Evolutionary conservation across 1,139 yeast genomes (phyloP).

Genomic region (Scheffersomyces illinoinensis): DNA sequence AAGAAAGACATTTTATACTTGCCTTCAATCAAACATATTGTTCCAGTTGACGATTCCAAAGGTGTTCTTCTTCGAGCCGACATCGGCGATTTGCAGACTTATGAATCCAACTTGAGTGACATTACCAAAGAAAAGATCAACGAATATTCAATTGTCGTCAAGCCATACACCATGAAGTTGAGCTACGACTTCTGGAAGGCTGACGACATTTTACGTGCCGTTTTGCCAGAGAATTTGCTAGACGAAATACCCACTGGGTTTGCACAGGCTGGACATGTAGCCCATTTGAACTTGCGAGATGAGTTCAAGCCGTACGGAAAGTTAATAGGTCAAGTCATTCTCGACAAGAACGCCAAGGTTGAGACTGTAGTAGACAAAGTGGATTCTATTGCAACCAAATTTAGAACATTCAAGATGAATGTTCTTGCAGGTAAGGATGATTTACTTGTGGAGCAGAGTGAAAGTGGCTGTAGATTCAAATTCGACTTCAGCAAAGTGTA

Average conservation of each 20-base stretch:
- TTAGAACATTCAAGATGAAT: conserved; percentile 92
- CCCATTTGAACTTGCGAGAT: conserved; percentile 83
- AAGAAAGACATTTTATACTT: conserved; percentile 58
- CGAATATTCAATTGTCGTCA: conserved; percentile 46
- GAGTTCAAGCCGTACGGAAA: conserved; percentile 82
- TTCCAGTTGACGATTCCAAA: conserved; percentile 49
- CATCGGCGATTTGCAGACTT: conserved; percentile 39
- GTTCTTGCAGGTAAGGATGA: conserved; percentile 81
- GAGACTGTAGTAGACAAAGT: conserved; percentile 94
- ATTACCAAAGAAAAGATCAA: conserved; percentile 45
- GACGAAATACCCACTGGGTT: conserved; percentile 88
- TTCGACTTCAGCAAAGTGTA: conserved; percentile 93
- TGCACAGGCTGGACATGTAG: conserved; percentile 94
- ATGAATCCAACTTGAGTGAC: conserved; percentile 39
- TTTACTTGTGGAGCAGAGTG: conserved; percentile 81
- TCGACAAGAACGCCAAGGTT: conserved; percentile 80
- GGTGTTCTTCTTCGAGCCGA: conserved; percentile 66
- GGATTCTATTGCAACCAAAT: conserved; percentile 82
- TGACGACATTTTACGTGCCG: conserved; percentile 77
- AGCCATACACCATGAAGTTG: conserved; percentile 57
- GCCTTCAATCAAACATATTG: conserved; percentile 68
- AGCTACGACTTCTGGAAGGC: conserved; percentile 84
- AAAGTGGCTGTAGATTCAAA: conserved; percentile 79
- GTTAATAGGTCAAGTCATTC: conserved; percentile 84
- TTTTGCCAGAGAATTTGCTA: conserved; percentile 69